Base-by-base conservation (phyloP, 2,329 filamentous ascomycete species). In the Sporothrix dimorphospora region DNA sequence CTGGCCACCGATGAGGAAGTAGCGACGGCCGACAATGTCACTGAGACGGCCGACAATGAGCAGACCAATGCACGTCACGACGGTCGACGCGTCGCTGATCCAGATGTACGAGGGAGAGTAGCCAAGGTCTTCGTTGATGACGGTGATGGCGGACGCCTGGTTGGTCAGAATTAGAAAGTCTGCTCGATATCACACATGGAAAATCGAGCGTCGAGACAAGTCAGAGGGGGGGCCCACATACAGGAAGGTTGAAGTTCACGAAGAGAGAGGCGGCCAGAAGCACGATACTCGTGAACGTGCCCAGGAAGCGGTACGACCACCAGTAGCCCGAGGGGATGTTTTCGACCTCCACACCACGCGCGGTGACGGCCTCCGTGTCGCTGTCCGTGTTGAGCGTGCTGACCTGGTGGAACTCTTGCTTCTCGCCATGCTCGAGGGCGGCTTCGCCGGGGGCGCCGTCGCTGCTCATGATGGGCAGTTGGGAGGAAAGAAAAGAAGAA, bases 1-100 rank as follows among this genome's bases (percentile, higher is more conserved):
- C 30, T 80, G 80, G 51, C 81, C 81, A 16, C 80, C 80, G 24
- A 82, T 81, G 72, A 82, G 81, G 74, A 82, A 81, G 79, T 80
- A 82, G 27, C 81, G 77, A 49, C 81, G 79, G 16, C 81, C 81
- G 65, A 83, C 81, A 5, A 82, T 77, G 76, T 83, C 81, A 1
- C 79, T 81, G 8, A 82, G 76, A 49, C 81, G 80, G 5, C 81
- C 81, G 63, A 82, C 66, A n/a, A 73, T 53, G 24, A 73, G 71
- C 42, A 82, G 82, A 40, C 81, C 78, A 30, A 84, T 68, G 27
- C 73, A 71, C 1, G 73, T 71, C 19, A 74, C 73, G 34, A 74
- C 49, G 19, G 61, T 71, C 16, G 67, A 69, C 16, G 72, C 72
- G 45, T 72, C 63, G 71, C 51, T 73, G 68, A 73, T 73, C 71